Percentiles rank a stretch among this genome's conserved stretches.
These are phyloP conservation scores for Byssochlamys sp. DNA, from an alignment of 2,329 filamentous ascomycete genomes.

Conservation along the genomic window DNA sequence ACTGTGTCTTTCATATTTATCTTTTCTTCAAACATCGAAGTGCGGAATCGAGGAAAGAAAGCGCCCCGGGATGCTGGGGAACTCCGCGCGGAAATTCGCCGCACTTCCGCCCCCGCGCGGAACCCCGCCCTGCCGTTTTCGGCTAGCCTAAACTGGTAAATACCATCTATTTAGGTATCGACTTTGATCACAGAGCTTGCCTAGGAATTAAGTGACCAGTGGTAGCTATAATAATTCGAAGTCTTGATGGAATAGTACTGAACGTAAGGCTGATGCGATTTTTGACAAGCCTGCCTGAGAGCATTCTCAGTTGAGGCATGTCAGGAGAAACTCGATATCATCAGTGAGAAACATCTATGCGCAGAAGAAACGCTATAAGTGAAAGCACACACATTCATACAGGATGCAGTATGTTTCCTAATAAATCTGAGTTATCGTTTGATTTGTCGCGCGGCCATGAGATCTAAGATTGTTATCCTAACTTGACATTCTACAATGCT, in stretches of 20 bases:
- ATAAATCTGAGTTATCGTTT: too few species aligned
- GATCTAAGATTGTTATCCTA: too few species aligned
- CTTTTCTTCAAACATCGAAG: neutral
- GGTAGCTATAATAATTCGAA: neutral
- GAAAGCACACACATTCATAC: too few species aligned
- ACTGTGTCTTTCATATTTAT: too few species aligned
- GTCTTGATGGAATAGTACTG: neutral
- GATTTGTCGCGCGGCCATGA: too few species aligned
- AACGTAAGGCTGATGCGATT: neutral
- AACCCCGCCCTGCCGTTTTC: neutral
- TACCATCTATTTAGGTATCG: neutral
- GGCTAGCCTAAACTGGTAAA: neutral
- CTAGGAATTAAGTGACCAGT: neutral
- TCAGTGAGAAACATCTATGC: neutral
- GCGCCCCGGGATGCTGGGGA: neutral
- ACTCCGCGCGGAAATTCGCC: neutral
- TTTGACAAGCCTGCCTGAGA: neutral
- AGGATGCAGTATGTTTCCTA: too few species aligned
- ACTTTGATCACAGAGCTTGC: neutral
- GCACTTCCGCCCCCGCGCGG: neutral
- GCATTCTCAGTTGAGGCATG: neutral
- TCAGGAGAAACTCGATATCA: neutral
- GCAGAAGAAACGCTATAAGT: too few species aligned
- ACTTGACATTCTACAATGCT: too few species aligned
- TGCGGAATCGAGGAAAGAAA: neutral